phyloP scores from a whole-genome alignment of 106 monocot genomes.

The Gastrodia elata region DNA sequence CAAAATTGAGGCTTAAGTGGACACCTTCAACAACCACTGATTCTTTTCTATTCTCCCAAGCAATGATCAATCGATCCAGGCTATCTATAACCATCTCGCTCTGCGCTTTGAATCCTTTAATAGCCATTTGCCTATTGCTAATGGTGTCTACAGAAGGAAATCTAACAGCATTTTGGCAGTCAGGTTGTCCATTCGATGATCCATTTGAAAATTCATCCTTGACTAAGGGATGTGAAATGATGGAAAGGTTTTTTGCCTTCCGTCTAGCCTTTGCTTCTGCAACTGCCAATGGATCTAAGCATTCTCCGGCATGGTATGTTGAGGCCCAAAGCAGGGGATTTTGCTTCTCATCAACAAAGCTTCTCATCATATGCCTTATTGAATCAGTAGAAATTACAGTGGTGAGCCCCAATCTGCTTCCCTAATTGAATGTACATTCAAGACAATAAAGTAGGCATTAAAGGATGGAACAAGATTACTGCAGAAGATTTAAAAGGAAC shows the following conservation, averaged over 20 bases:
- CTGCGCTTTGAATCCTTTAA: conserved; percentile 90
- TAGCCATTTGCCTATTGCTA: conserved; percentile 60
- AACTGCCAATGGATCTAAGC: conserved; percentile 74
- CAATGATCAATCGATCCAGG: conserved; percentile 82
- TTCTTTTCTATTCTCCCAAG: conserved; percentile 87
- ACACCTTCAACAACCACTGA: conserved; percentile 94
- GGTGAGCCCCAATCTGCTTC: conserved; percentile 81
- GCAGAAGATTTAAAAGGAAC: background rate
- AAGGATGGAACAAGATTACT: background rate
- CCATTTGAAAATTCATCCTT: conserved; percentile 25
- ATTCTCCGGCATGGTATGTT: conserved; percentile 96
- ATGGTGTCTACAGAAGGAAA: conserved; percentile 29
- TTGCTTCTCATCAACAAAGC: conserved; percentile 70
- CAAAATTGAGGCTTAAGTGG: conserved; percentile 95
- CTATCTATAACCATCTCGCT: conserved; percentile 98
- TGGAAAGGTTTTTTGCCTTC: conserved; percentile 50
- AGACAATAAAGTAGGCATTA: conserved; percentile 5
- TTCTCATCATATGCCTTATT: conserved; percentile 93
- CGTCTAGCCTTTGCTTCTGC: conserved; percentile 71
- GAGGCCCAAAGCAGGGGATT: conserved; percentile 95
- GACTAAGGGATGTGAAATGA: background rate
- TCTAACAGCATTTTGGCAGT: conserved; percentile 14
- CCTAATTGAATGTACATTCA: conserved; percentile 31
- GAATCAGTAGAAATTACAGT: conserved; percentile 91
- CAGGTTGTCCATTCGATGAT: conserved; percentile 19